Evolutionary conservation across 768 basidiomycete genomes (phyloP).

Genomic region (Tylopilus sp.): DNA sequence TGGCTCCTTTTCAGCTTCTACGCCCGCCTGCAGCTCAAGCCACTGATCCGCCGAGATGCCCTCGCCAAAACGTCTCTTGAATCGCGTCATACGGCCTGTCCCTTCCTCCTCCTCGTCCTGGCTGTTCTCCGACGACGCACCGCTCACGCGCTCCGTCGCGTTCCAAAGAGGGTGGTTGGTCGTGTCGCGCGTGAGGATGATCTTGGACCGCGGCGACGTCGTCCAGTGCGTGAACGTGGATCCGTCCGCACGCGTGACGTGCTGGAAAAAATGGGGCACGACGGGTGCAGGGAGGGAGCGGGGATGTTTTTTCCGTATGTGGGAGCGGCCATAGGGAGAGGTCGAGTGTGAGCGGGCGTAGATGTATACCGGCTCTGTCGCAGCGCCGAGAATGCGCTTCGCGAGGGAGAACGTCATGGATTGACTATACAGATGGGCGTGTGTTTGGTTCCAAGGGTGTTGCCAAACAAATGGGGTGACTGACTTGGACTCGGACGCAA

Average conservation of each 20-base stretch:
- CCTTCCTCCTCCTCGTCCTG: conserved; percentile 67
- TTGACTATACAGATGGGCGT: not conserved
- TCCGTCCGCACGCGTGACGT: conserved; percentile 83
- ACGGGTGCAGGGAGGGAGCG: conserved; percentile 75
- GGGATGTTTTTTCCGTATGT: conserved; percentile 70
- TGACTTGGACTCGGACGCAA: not conserved
- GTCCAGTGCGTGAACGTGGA: conserved; percentile 86
- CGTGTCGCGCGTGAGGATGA: conserved; percentile 80
- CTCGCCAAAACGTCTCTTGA: conserved; percentile 68
- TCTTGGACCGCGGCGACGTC: conserved; percentile 76
- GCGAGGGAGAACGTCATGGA: conserved; percentile 14
- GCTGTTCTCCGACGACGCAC: conserved; percentile 40
- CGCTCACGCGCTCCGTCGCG: conserved; percentile 52
- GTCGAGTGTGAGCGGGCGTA: conserved; percentile 51
- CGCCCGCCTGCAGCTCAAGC: conserved; percentile 23
- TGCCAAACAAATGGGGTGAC: conserved; percentile 15
- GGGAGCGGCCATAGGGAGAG: conserved; percentile 81
- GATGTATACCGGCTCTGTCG: not conserved
- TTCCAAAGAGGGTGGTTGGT: conserved; percentile 90
- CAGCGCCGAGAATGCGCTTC: conserved; percentile 10
- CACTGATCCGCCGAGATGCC: conserved; percentile 37
- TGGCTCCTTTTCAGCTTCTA: conserved; percentile 28
- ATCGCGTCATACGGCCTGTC: conserved; percentile 77
- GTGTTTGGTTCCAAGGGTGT: conserved; percentile 11
- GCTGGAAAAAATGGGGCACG: conserved; percentile 84